Evolutionary conservation across 2,329 filamentous ascomycete species (phyloP), one percentile per base, ranked within the genome.

Genomic region (Aspergillus sp.): DNA sequence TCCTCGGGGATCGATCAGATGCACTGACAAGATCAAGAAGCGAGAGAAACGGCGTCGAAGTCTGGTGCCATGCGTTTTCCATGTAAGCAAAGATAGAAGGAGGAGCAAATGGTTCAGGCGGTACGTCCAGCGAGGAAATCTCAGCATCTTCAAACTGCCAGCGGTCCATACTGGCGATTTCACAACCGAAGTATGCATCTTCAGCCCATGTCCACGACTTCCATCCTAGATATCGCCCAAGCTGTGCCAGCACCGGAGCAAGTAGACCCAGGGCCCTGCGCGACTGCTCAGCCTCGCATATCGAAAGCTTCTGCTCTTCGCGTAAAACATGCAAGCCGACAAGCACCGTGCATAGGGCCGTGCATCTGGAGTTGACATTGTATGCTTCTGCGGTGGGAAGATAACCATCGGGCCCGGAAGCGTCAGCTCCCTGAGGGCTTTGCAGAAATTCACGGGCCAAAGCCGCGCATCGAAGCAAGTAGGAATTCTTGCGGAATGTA

Each of bases 281-380:
- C 7, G 73, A 67, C n/a, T 68, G 63, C 51, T 78, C 73, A n/a
- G 69, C 67, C 40, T 73, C 72, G 46, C 73, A 69, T 3, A 83
- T 78, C 50, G 87, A 81, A 1, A 98, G 77, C 61, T 94, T 97
- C 52, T 86, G 77, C 63, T 98, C 93, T 64, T 98, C 91, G 0
- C 86, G 77, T n/a, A 94, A 72, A 3, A 97, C 73, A 68, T 98
- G 93, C 8, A 98, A 73, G 1, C 80, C 85, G 35, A 83, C 72
- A 53, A 94, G 73, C 34, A 91, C 77, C 44, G 86, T 75, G 58
- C 86, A 79, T 61, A 84, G 71, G 32, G 85, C 75, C 46, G 81
- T 82, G 47, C 78, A 74, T 39, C 81, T 77, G 43, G 75, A 73
- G 47, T 80, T 78, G 44, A 71, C 69, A 34, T 77, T 71, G 46